Conservation (phyloP, 148 eudicot species). For the Gaultheria prostrata region DNA sequence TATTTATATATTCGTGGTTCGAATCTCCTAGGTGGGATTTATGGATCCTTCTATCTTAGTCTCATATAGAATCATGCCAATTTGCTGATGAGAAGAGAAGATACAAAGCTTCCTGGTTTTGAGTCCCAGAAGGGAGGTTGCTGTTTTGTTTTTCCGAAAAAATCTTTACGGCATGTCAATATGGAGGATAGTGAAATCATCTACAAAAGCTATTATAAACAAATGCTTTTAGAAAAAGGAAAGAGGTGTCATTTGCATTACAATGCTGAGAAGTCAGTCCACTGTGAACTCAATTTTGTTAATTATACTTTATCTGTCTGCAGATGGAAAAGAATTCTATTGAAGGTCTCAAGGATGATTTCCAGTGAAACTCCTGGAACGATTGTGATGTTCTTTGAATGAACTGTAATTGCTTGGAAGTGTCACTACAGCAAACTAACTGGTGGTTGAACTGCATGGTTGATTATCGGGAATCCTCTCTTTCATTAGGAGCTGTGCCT, state of each 20-base stretch:
- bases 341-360: background rate
- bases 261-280: background rate
- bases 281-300: background rate
- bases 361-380: background rate
- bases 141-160: background rate
- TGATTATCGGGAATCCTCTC: background rate
- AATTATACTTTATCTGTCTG: background rate
- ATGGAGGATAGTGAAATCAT: background rate
- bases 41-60: background rate
- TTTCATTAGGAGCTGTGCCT: background rate
- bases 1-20: background rate
- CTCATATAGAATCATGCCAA: background rate
- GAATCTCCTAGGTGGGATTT: background rate
- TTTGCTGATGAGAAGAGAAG: background rate
- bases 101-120: background rate
- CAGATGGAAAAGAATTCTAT: background rate
- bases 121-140: background rate
- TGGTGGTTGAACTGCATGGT: background rate
- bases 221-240: background rate
- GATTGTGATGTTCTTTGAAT: background rate
- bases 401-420: background rate
- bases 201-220: background rate
- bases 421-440: background rate
- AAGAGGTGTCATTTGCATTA: background rate
- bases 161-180: background rate